These are phyloP conservation scores for Hibiscus trionum DNA, from an alignment of 345 rosid species.

Conservation along the genomic window DNA sequence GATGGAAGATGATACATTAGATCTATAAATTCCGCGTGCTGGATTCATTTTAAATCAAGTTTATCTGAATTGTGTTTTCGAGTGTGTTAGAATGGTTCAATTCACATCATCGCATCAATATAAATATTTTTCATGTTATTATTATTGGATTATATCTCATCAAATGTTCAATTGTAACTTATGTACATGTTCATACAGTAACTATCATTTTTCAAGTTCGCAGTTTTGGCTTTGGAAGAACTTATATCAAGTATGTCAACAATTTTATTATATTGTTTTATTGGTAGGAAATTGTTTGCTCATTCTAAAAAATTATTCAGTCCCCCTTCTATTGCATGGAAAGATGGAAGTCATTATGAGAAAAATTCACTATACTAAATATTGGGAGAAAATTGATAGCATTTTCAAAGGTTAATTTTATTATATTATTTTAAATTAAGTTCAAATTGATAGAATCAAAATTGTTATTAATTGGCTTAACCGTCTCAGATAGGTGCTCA, in stretches of 20 bases:
- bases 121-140: not conserved
- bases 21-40: not conserved
- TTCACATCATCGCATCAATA: not conserved
- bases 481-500: too few species aligned
- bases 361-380: too few species aligned
- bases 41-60: too few species aligned
- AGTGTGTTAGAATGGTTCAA: not conserved
- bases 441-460: too few species aligned
- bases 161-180: not conserved
- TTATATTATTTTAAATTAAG: too few species aligned
- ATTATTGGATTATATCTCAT: not conserved
- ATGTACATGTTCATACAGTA: not conserved
- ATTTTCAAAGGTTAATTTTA: too few species aligned
- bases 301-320: not conserved
- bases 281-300: not conserved
- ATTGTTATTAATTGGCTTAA: too few species aligned
- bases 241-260: not conserved
- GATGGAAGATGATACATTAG: conserved; percentile 24
- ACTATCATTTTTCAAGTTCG: not conserved
- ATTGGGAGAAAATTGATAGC: too few species aligned
- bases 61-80: not conserved
- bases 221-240: not conserved
- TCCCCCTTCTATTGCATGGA: not conserved
- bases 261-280: not conserved
- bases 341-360: not conserved